Conservation (phyloP, 768 basidiomycete species). For the Pleurotus ostreatus region DNA sequence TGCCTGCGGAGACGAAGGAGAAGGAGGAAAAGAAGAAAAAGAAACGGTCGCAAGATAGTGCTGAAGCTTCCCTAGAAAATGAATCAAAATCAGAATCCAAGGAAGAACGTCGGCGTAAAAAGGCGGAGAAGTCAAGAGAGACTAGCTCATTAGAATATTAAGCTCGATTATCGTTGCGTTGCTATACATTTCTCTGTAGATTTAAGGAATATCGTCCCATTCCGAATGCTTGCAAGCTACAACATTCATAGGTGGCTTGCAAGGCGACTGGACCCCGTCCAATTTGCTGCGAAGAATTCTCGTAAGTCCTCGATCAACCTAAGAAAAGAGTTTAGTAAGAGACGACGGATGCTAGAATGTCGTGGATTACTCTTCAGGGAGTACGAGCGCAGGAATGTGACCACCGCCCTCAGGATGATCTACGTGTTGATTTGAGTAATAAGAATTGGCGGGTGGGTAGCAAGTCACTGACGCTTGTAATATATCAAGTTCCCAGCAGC, state of each 20-base stretch:
- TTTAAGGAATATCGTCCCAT: background rate
- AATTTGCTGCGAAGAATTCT: conserved; percentile 1
- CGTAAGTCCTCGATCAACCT: background rate
- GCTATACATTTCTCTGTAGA: background rate
- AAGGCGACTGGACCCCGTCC: background rate
- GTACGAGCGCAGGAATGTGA: background rate
- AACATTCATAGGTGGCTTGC: background rate
- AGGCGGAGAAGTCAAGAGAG: conserved; percentile 4
- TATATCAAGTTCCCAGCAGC: background rate
- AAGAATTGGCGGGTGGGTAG: too few species aligned
- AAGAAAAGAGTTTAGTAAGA: background rate
- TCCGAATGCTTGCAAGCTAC: too few species aligned
- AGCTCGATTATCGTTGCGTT: too few species aligned
- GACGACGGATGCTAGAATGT: background rate
- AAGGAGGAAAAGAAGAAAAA: conserved; percentile 25
- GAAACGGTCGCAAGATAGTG: conserved; percentile 25
- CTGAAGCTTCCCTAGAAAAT: conserved; percentile 6
- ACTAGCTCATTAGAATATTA: too few species aligned
- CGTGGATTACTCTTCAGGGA: background rate
- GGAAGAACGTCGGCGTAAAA: conserved; percentile 4
- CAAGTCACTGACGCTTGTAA: background rate
- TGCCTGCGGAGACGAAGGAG: conserved; percentile 15
- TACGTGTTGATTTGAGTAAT: background rate
- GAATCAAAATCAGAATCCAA: background rate
- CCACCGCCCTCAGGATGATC: conserved; percentile 6